Percentiles rank a stretch among this genome's conserved stretches.
phyloP scores from a whole-genome alignment of 257 asterid genomes.

The Solanum pimpinellifolium region DNA sequence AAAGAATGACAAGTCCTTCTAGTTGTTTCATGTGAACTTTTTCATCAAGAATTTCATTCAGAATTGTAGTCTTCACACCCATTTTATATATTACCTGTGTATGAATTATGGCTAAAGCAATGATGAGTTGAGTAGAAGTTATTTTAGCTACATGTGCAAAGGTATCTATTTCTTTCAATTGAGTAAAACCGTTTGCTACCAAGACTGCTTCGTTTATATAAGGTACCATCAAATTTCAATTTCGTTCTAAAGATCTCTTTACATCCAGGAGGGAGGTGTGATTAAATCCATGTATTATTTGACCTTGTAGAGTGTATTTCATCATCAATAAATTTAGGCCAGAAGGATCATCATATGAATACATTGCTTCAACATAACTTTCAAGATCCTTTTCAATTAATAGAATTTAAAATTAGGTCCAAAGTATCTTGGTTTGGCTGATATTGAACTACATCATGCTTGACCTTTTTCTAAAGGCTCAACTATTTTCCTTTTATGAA shows the following conservation, averaged over 20 bases:
- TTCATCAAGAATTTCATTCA: not conserved
- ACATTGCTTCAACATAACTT: not conserved
- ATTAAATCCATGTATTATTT: no score
- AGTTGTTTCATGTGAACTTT: not conserved
- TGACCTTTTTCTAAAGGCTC: not conserved
- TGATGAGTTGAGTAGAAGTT: not conserved
- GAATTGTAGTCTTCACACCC: not conserved
- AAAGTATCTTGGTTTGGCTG: not conserved
- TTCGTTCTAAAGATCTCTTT: not conserved
- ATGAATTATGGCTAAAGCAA: not conserved
- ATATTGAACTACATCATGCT: not conserved
- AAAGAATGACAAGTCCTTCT: not conserved
- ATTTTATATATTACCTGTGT: no score
- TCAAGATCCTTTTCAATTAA: not conserved
- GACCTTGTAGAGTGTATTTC: not conserved
- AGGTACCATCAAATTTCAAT: not conserved
- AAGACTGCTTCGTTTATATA: not conserved
- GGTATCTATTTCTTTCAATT: not conserved
- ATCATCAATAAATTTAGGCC: not conserved
- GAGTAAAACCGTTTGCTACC: not conserved
- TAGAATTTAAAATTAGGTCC: not conserved
- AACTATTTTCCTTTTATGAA: no score
- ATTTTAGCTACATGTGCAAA: not conserved
- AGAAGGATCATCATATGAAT: not conserved
- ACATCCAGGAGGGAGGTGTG: not conserved